Base-by-base conservation (phyloP, 2,329 filamentous ascomycete species). In the Phyllosticta paracitricarpa region DNA sequence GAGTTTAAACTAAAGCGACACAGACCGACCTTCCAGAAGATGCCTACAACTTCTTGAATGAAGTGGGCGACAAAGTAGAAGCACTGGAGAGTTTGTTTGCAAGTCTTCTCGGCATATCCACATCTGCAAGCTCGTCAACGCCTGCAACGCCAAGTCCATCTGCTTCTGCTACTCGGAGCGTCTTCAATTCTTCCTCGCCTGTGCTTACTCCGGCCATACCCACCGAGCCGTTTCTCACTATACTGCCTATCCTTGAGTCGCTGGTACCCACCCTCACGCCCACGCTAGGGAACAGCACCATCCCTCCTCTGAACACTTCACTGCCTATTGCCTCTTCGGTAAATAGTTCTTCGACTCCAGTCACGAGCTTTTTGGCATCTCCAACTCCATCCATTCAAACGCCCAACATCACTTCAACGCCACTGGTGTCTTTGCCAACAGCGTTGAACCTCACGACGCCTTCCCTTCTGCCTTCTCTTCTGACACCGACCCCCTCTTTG, bases 21-120 rank as follows among this genome's bases (percentile, higher is more conserved):
- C 14, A 48, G 40, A 54, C n/a, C 52, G 52, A 61, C 19, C 48
- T 61, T 7, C 59, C 59, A 19, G 35, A 30, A n/a, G 59, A 61
- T 14, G 54, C 59, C 48, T 25, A 57, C 51, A 57, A 61, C 12
- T 61, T 61, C 28, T 54, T 61, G 9, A 24, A 26, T n/a, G 59
- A 61, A 33, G 14, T 57, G 26, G 59, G 54, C 6, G 48, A 57
- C 54, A 57, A 54, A 28, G 51, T 61, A 48, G 48, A 61, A 14
- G 19, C 28, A 1, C 22, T 61, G 59, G 59, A 61, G 28, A 57
- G 59, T 51, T 3, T 61, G n/a, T 57, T 61, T 55, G 28, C 9
- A 8, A 61, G 54, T 17, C 6, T 57, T 17, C 24, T 61, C 35
- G 59, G 54, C 55, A 35, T 33, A 14, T 40, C 22, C 12, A 53